Base-by-base conservation (phyloP, 306 rosid species). In the Hylodesmum podocarpum region DNA sequence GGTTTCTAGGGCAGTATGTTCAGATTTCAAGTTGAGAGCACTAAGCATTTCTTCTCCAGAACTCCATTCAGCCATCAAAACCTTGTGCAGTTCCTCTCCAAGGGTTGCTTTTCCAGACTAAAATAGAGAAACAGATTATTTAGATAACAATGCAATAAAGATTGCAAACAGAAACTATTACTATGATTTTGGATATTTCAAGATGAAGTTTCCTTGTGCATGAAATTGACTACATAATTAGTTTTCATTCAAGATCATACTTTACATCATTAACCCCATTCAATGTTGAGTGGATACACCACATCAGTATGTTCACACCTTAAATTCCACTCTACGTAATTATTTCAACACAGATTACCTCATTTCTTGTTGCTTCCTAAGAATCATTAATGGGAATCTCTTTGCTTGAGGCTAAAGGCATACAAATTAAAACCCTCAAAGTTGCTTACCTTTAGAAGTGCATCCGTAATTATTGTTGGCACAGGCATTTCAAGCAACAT, bases 41-140 rank as follows among this genome's bases (percentile, higher is more conserved):
- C 84, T 81, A 14, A 89, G 86, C 84, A 83, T 82, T 61, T 84
- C 90, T 76, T 89, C 91, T 4, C 81, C 81, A 63, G 88, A 82
- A 67, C 66, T 78, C 24, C 85, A 72, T 86, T 85, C 93, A 68
- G 81, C 72, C 21, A 72, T 77, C 78, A 90, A 82, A 59, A 85
- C 64, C 81, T 79, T 91, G 81, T 85, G 84, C 47, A 93, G 80
- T 61, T 87, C 87, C 66, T 91, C 94, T 59, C 84, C 84, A 16
- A 93, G 89, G 82, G 81, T 91, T 84, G 93, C 82, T 84, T 86
- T 91, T 78, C 94, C 96, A 55, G 91, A 87, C 98, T 91, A 66
- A 22, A 63, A 79, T 73, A 84, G 8, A 29, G 41, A 69, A 77
- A 74, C 14, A 47, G 50, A 66, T 44, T 55, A 66, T 44, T 55